Percentiles rank a stretch among this genome's conserved stretches.
Conservation (phyloP, 306 rosid species). For the Vigna trinervia region DNA sequence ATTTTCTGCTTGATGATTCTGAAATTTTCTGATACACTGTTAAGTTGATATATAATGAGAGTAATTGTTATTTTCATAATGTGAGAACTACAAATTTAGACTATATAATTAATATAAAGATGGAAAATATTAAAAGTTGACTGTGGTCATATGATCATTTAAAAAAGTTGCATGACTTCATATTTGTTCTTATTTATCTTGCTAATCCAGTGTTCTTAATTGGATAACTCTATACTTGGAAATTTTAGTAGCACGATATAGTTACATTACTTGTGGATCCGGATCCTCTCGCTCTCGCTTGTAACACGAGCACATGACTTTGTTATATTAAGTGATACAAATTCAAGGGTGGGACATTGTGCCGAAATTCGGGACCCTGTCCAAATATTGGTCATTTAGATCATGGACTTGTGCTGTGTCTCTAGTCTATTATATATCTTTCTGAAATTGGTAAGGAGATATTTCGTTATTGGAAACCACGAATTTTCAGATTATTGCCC, state of each 20-base stretch:
- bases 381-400: conserved; percentile 9
- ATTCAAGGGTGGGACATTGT: conserved; percentile 24
- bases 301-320: neutral
- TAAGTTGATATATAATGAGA: neutral
- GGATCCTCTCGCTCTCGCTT: neutral
- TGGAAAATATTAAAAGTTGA: neutral
- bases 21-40: conserved; percentile 7
- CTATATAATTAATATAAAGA: neutral
- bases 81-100: neutral
- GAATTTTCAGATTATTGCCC: neutral
- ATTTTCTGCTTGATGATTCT: conserved; percentile 18
- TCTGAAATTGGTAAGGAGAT: neutral
- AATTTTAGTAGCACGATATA: neutral
- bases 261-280: neutral
- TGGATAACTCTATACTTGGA: neutral
- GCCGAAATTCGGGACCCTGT: conserved; percentile 17
- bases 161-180: neutral
- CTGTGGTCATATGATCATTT: neutral
- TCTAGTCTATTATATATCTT: neutral
- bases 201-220: neutral
- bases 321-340: neutral
- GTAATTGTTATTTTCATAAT: neutral
- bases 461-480: neutral
- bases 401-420: conserved; percentile 20
- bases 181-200: neutral